These are phyloP conservation scores for Beauveria sp. DNA, from an alignment of 2,329 filamentous ascomycete genomes.

Conservation along the genomic window DNA sequence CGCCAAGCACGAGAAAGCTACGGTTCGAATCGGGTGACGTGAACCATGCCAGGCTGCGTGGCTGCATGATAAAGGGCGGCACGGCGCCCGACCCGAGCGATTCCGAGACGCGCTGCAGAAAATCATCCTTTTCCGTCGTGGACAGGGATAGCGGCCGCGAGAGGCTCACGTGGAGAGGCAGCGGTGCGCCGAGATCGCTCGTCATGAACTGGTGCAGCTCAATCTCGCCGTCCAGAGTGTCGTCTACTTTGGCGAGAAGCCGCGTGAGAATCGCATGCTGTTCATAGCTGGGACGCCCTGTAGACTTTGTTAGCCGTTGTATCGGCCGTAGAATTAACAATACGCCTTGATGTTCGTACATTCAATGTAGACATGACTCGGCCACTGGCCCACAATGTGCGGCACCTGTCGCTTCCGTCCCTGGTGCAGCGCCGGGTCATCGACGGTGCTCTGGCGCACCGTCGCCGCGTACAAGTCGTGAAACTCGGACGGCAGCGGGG, in stretches of 20 bases:
- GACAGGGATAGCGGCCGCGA: conserved; percentile 72
- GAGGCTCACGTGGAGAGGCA: conserved; percentile 85
- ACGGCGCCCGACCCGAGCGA: conserved; percentile 27
- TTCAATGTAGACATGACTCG: conserved; percentile 85
- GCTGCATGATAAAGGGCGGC: conserved; percentile 31
- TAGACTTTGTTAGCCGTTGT: conserved; percentile 15
- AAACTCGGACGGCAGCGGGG: conserved; percentile 72
- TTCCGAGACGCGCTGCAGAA: conserved; percentile 48
- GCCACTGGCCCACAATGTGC: conserved; percentile 86
- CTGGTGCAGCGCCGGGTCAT: conserved; percentile 78
- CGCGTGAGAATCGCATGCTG: conserved; percentile 40
- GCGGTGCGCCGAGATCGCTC: conserved; percentile 68
- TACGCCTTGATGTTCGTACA: conserved; percentile 48
- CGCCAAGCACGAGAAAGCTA: conserved; percentile 75
- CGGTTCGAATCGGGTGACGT: conserved; percentile 53
- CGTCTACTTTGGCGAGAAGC: conserved; percentile 33
- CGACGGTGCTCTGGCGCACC: conserved; percentile 66
- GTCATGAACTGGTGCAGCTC: conserved; percentile 61
- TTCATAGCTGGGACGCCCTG: conserved; percentile 46
- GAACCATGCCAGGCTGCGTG: conserved; percentile 39
- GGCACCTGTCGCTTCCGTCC: conserved; percentile 76
- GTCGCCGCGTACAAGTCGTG: conserved; percentile 85
- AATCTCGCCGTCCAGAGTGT: conserved; percentile 23
- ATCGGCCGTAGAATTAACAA: not conserved
- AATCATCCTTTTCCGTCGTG: conserved; percentile 63